These are phyloP conservation scores for Ceratocystis cubensis DNA, from an alignment of 2,329 filamentous ascomycete species.

Conservation along the genomic window DNA sequence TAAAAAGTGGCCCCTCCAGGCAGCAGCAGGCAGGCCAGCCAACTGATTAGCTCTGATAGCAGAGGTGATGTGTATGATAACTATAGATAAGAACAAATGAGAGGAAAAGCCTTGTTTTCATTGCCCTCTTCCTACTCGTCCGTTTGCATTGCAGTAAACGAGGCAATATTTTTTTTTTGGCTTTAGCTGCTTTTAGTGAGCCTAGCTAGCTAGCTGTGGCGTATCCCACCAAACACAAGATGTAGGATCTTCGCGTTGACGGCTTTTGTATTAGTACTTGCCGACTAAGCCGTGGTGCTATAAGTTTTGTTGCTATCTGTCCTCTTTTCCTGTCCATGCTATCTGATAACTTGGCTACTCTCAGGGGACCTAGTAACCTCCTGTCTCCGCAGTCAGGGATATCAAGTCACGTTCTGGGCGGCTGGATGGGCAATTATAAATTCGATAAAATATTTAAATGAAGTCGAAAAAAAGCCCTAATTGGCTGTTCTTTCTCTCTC, in stretches of 20 bases:
- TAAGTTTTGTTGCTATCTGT: not conserved
- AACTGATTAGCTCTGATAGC: not conserved
- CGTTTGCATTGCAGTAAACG: constrained; percentile 9
- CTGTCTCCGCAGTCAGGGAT: constrained; percentile 7
- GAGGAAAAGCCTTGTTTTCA: constrained; percentile 3
- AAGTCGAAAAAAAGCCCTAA: not conserved
- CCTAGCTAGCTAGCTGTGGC: not conserved
- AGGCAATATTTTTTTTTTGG: not conserved
- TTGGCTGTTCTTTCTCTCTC: constrained; percentile 10
- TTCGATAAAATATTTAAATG: constrained; percentile 11
- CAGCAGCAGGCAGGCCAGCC: not conserved
- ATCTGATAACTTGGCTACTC: not conserved
- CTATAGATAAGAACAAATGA: constrained; percentile 6
- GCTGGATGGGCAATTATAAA: not conserved
- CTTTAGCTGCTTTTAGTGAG: not conserved
- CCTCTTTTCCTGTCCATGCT: not conserved
- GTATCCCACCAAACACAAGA: constrained; percentile 8
- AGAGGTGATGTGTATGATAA: not conserved
- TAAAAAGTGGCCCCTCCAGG: not conserved
- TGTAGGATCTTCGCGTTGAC: not conserved
- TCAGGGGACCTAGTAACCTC: constrained; percentile 7
- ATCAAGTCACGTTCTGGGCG: not conserved
- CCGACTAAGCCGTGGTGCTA: not conserved
- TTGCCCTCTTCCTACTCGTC: not conserved
- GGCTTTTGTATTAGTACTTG: not conserved